Conservation (phyloP, 2,329 filamentous ascomycete species). For the Tolypocladium nubicola region DNA sequence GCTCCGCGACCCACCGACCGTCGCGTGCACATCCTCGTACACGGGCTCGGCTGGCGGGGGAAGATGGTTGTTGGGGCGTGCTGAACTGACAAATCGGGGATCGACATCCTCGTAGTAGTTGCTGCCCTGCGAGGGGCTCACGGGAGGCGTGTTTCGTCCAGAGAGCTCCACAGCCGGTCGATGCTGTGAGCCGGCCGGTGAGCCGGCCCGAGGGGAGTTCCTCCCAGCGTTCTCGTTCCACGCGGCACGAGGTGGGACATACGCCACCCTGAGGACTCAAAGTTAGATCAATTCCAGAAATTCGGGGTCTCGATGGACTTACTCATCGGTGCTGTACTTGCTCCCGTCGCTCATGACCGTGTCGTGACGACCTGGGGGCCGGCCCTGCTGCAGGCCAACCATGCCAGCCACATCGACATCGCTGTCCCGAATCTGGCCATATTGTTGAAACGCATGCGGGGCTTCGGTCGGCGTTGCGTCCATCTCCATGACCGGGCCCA, state of each 20-base stretch:
- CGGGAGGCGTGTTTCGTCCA: conserved; percentile 22
- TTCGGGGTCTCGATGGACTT: conserved; percentile 13
- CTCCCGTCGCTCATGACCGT: conserved; percentile 56
- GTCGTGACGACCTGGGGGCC: conserved; percentile 28
- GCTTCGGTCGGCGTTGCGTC: conserved; percentile 47
- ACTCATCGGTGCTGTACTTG: conserved; percentile 66
- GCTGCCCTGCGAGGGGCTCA: conserved; percentile 19
- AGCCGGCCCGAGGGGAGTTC: conserved; percentile 33
- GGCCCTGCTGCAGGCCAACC: conserved; percentile 57
- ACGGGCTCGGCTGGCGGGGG: conserved; percentile 26
- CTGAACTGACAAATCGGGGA: conserved; percentile 60
- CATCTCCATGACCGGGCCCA: conserved; percentile 71
- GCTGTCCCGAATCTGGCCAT: conserved; percentile 45
- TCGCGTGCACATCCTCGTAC: conserved; percentile 51
- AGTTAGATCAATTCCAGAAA: background rate
- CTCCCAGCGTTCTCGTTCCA: conserved; percentile 41
- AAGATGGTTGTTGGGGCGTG: conserved; percentile 13
- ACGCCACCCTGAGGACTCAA: conserved; percentile 29
- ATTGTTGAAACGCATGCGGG: conserved; percentile 32
- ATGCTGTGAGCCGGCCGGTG: conserved; percentile 28
- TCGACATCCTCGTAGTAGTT: conserved; percentile 91
- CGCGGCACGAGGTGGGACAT: conserved; percentile 42
- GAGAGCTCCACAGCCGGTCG: conserved; percentile 24
- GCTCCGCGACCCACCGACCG: conserved; percentile 47
- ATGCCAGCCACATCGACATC: conserved; percentile 65